Evolutionary conservation across 192 early-diverging fungal species (phyloP).

Genomic region (Podila verticillata): DNA sequence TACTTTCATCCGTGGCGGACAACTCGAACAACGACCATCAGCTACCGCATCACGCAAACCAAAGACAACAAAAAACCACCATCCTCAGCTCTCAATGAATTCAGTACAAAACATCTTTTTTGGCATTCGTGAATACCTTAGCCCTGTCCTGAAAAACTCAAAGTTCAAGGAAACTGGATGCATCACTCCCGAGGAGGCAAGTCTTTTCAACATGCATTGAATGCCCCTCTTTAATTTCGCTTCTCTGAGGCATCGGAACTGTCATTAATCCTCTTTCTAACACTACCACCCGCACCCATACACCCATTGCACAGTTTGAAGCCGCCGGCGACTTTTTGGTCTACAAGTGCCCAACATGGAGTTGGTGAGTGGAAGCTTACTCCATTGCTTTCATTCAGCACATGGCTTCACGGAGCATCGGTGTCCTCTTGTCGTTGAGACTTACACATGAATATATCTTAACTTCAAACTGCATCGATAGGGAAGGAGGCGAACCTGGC

Average conservation of each 20-base stretch:
- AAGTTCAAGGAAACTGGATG: conserved; percentile 97
- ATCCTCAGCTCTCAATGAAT: conserved; percentile 50
- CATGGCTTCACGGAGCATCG: neutral
- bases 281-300: neutral
- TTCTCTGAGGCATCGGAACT: neutral
- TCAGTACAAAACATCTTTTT: conserved; percentile 72
- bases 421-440: neutral
- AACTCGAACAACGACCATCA: neutral
- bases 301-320: conserved; percentile 72
- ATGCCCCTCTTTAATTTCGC: neutral
- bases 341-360: conserved; percentile 99
- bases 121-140: conserved; percentile 88
- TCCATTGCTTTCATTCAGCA: neutral
- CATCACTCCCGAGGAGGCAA: conserved; percentile 94
- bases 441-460: neutral
- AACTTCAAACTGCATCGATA: conserved; percentile 4
- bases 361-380: conserved; percentile 64
- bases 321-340: conserved; percentile 97
- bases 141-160: conserved; percentile 92
- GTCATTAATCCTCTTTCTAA: neutral
- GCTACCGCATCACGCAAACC: neutral
- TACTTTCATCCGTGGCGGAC: no score
- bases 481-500: conserved; percentile 66
- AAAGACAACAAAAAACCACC: neutral
- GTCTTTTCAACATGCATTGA: conserved; percentile 8